Percentiles rank a stretch among this genome's conserved stretches.
Evolutionary conservation across 2,329 filamentous ascomycete species (phyloP).

Genomic region (Beauveria scarabaeidicola): DNA sequence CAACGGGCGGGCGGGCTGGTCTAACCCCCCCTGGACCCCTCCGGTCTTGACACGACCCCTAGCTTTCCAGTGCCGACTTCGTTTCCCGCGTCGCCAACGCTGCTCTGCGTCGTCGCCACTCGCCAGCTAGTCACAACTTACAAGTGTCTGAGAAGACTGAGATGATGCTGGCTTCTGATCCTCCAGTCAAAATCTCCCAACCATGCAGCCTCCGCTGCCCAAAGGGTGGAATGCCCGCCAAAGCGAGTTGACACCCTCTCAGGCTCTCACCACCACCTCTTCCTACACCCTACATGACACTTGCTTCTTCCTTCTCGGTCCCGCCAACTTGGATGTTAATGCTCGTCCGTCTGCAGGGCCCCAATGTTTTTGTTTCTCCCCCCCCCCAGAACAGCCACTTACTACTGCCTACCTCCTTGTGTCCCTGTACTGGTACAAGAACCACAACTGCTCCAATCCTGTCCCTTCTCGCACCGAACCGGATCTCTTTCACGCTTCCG

Average conservation of each 20-base stretch:
- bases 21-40: background rate
- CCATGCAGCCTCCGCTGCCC: slow-evolving; percentile 5
- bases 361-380: slow-evolving; percentile 17
- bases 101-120: background rate
- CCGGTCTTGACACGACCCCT: background rate
- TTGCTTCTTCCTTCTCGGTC: slow-evolving; percentile 16
- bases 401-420: background rate
- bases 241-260: background rate
- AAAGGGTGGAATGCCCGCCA: background rate
- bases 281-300: background rate
- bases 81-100: background rate
- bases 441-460: background rate
- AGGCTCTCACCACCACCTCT: background rate
- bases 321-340: slow-evolving; percentile 26
- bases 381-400: background rate
- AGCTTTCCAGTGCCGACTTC: background rate
- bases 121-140: background rate
- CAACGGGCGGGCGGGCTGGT: background rate
- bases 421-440: background rate
- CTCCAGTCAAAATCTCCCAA: slow-evolving; percentile 24
- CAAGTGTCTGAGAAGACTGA: slow-evolving; percentile 24
- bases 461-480: slow-evolving; percentile 6
- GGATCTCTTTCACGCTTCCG: slow-evolving; percentile 2
- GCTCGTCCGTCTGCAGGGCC: slow-evolving; percentile 16
- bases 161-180: slow-evolving; percentile 21